A percentile compares a stretch with the other conserved stretches of the same genome.
Conservation (phyloP, 441 rosid species). For the Capsella rubella region DNA sequence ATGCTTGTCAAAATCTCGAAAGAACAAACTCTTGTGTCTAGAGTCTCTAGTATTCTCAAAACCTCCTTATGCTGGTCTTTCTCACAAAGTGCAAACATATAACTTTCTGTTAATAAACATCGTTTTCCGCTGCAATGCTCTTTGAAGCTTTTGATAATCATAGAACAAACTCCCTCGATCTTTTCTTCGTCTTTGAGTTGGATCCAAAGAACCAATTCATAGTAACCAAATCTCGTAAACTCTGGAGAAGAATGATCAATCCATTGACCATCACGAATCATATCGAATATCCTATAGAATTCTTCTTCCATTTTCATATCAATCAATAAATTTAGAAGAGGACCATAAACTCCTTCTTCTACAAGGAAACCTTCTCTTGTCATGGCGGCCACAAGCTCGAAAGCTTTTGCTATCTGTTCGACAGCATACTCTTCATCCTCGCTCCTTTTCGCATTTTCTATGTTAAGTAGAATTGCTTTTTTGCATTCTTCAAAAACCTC, state of each 20-base stretch:
- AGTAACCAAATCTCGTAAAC: slow-evolving; percentile 54
- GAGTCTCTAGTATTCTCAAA: slow-evolving; percentile 54
- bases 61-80: slow-evolving; percentile 53
- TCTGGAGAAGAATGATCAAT: slow-evolving; percentile 46
- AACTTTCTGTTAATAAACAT: slow-evolving; percentile 48
- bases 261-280: slow-evolving; percentile 37
- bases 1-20: slow-evolving; percentile 43
- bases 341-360: slow-evolving; percentile 63
- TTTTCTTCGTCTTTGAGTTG: slow-evolving; percentile 52
- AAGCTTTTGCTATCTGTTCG: slow-evolving; percentile 50
- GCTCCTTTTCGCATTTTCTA: slow-evolving; percentile 54
- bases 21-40: slow-evolving; percentile 57
- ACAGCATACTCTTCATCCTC: slow-evolving; percentile 51
- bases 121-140: not conserved
- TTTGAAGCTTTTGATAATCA: slow-evolving; percentile 33
- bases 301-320: slow-evolving; percentile 63
- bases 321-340: slow-evolving; percentile 59
- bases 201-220: slow-evolving; percentile 70
- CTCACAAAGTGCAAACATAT: slow-evolving; percentile 65
- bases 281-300: slow-evolving; percentile 48
- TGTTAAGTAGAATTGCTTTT: slow-evolving; percentile 52
- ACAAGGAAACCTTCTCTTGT: slow-evolving; percentile 59
- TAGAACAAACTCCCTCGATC: slow-evolving; percentile 56
- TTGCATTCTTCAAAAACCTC: slow-evolving; percentile 61
- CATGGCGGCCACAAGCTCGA: slow-evolving; percentile 50